These are phyloP conservation scores for Mycena venus DNA, from an alignment of 768 basidiomycete genomes.

Conservation along the genomic window DNA sequence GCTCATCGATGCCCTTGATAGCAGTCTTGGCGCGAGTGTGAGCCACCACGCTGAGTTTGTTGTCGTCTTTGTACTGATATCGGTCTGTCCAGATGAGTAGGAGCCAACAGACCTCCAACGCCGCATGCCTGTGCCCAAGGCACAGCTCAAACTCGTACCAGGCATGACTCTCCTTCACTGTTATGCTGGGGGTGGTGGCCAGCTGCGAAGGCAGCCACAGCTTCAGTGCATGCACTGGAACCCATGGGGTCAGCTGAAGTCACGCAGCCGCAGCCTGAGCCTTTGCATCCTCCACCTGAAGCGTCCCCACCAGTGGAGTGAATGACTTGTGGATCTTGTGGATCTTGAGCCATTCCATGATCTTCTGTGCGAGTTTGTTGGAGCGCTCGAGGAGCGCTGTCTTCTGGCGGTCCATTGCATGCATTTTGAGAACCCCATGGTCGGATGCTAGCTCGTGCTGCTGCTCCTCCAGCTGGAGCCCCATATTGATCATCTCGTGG, in stretches of 20 bases:
- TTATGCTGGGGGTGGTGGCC: background rate
- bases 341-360: background rate
- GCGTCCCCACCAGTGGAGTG: background rate
- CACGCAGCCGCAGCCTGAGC: background rate
- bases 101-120: slow-evolving; percentile 36
- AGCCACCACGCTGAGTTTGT: slow-evolving; percentile 34
- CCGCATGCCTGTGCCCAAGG: slow-evolving; percentile 39
- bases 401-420: background rate
- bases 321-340: background rate
- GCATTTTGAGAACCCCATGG: background rate
- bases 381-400: background rate
- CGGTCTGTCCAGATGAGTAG: slow-evolving; percentile 37
- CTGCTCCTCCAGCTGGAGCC: slow-evolving; percentile 8
- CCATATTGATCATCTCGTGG: background rate
- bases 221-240: background rate
- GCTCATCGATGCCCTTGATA: slow-evolving; percentile 30
- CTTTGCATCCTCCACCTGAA: background rate
- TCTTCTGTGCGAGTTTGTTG: slow-evolving; percentile 2
- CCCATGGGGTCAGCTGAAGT: background rate
- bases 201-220: slow-evolving; percentile 41
- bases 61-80: slow-evolving; percentile 35
- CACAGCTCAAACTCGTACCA: slow-evolving; percentile 39
- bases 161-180: slow-evolving; percentile 17
- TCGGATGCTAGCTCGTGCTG: background rate
- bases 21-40: slow-evolving; percentile 38